A percentile compares a stretch with the other conserved stretches of the same genome.
These are phyloP conservation scores for Pharnaceum exiguum DNA, from an alignment of 148 eudicot species.

Conservation along the genomic window DNA sequence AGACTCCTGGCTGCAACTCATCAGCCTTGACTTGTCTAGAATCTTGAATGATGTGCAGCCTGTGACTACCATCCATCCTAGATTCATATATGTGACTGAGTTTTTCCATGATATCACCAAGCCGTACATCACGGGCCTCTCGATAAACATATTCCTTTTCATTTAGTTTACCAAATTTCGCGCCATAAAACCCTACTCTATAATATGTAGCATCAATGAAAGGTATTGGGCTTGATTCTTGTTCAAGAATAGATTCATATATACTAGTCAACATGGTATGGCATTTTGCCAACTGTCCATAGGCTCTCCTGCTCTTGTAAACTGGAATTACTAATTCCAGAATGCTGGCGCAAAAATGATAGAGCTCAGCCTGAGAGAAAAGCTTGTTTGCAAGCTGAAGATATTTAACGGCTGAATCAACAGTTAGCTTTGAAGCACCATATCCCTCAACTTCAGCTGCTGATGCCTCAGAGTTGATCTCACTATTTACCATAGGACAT, in stretches of 20 bases:
- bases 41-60: constrained; percentile 89
- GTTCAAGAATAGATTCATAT: constrained; percentile 96
- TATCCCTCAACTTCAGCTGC: constrained; percentile 99
- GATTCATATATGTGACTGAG: constrained; percentile 94
- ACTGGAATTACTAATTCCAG: constrained; percentile 97
- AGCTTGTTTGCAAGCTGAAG: constrained; percentile 98
- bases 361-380: constrained; percentile 94
- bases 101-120: constrained; percentile 99
- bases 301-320: constrained; percentile 89
- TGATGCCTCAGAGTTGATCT: constrained; percentile 82
- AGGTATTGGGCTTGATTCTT: constrained; percentile 98
- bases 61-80: constrained; percentile 78
- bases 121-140: constrained; percentile 95
- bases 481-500: constrained; percentile 93
- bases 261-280: constrained; percentile 95
- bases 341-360: constrained; percentile 94
- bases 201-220: constrained; percentile 97
- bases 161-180: constrained; percentile 84
- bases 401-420: constrained; percentile 96
- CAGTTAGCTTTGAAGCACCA: constrained; percentile 97
- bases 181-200: constrained; percentile 99
- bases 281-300: constrained; percentile 95
- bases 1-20: constrained; percentile 85
- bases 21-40: constrained; percentile 96
- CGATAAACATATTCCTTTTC: constrained; percentile 85